These are phyloP conservation scores for Lanmaoa pseudosensibilis DNA, from an alignment of 768 basidiomycete genomes.

Conservation along the genomic window DNA sequence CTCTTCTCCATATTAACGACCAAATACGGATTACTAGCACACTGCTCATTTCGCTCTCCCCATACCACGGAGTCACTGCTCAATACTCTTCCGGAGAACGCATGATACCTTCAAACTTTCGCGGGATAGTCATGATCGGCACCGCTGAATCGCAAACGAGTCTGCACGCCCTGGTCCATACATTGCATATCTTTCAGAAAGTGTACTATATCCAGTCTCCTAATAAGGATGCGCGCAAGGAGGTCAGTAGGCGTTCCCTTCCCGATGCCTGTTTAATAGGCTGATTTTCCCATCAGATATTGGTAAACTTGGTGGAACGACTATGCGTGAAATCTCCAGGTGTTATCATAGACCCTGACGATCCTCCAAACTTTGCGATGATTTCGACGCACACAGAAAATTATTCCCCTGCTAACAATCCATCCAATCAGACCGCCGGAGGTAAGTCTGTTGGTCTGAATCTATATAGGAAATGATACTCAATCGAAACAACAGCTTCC, in stretches of 20 bases:
- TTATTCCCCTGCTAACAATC: slow-evolving; percentile 85
- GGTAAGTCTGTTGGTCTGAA: too few relatives aligned
- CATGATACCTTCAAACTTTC: slow-evolving; percentile 52
- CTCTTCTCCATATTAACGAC: background rate
- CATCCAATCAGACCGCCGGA: too few relatives aligned
- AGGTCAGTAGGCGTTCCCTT: slow-evolving; percentile 47
- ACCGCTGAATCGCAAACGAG: slow-evolving; percentile 67
- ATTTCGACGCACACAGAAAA: slow-evolving; percentile 89
- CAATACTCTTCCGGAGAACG: slow-evolving; percentile 59
- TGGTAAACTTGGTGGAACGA: slow-evolving; percentile 21
- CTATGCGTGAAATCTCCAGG: slow-evolving; percentile 14
- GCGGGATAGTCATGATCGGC: slow-evolving; percentile 72
- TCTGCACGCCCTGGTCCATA: slow-evolving; percentile 71
- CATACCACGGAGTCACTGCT: slow-evolving; percentile 76
- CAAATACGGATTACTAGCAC: slow-evolving; percentile 52
- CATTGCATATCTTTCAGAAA: slow-evolving; percentile 80
- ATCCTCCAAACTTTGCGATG: slow-evolving; percentile 69
- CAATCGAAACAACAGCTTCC: too few relatives aligned
- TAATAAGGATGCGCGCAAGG: slow-evolving; percentile 74
- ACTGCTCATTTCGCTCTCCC: slow-evolving; percentile 75
- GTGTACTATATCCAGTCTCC: slow-evolving; percentile 73
- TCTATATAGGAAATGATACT: too few relatives aligned
- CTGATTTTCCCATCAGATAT: slow-evolving; percentile 18
- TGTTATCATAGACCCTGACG: slow-evolving; percentile 27
- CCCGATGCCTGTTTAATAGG: background rate